Evolutionary conservation across 2,329 filamentous ascomycete species (phyloP).

Genomic region (Lachnellula hyalina): DNA sequence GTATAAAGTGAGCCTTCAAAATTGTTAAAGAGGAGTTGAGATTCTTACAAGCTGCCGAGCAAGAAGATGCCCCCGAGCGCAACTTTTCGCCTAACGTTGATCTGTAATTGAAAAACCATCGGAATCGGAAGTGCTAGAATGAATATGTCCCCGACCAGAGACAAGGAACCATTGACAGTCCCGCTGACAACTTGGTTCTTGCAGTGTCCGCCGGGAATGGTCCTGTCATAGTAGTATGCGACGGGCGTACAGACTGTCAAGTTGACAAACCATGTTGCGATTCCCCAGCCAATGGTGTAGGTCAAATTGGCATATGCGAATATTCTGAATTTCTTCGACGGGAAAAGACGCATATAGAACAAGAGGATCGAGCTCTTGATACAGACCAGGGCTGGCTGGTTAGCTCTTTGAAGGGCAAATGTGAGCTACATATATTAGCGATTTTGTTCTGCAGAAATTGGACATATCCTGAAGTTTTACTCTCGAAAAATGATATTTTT

Average conservation of each 20-base stretch:
- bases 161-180: conserved; percentile 14
- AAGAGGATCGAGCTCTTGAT: conserved; percentile 22
- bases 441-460: neutral
- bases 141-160: conserved; percentile 11
- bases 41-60: conserved; percentile 13
- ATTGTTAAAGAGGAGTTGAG: conserved; percentile 5
- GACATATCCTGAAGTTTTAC: neutral
- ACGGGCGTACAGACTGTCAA: conserved; percentile 18
- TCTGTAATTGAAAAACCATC: conserved; percentile 12
- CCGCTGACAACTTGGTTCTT: conserved; percentile 15
- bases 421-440: neutral
- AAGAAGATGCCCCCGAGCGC: conserved; percentile 14
- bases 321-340: conserved; percentile 9
- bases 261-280: conserved; percentile 17
- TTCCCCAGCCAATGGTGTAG: conserved; percentile 17
- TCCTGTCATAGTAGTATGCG: conserved; percentile 19
- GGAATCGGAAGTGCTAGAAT: conserved; percentile 13
- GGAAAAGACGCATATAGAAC: conserved; percentile 21
- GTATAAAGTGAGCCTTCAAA: neutral
- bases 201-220: conserved; percentile 12
- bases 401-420: conserved; percentile 5
- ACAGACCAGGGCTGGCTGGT: conserved; percentile 6
- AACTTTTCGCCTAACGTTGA: conserved; percentile 9
- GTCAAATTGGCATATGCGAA: conserved; percentile 14
- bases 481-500: neutral